phyloP scores from a whole-genome alignment of 768 basidiomycete genomes.

The Hydnomerulius pinastri region DNA sequence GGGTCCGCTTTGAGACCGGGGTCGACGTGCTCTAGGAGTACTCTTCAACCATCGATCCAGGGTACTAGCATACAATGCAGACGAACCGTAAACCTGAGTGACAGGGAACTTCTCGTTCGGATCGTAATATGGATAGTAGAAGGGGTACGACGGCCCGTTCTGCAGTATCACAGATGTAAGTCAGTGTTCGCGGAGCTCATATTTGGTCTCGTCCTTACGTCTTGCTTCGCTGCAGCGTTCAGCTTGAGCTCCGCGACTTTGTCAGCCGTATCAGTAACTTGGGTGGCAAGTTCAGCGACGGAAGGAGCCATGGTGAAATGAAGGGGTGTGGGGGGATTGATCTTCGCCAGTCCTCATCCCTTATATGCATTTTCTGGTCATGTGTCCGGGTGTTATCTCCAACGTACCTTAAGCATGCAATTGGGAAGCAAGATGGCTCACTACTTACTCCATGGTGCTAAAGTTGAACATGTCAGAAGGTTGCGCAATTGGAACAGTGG shows the following conservation, averaged over 20 bases:
- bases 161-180: constrained; percentile 10
- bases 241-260: constrained; percentile 9
- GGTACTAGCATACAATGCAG: background rate
- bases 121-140: constrained; percentile 50
- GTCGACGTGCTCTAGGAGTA: constrained; percentile 42
- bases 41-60: background rate
- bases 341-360: background rate
- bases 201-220: background rate
- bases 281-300: constrained; percentile 5
- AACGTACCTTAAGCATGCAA: constrained; percentile 4
- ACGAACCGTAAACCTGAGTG: constrained; percentile 34
- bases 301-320: constrained; percentile 14
- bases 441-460: background rate
- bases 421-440: constrained; percentile 2
- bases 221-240: constrained; percentile 1
- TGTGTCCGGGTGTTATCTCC: no score
- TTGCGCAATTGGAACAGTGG: background rate
- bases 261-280: constrained; percentile 1
- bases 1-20: constrained; percentile 50
- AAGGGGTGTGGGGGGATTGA: background rate
- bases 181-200: background rate
- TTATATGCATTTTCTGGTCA: background rate
- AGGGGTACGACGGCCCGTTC: constrained; percentile 49
- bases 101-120: constrained; percentile 51
- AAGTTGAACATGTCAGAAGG: background rate